Base-by-base conservation (phyloP, 345 rosid genomes). In the Populus simonii region DNA sequence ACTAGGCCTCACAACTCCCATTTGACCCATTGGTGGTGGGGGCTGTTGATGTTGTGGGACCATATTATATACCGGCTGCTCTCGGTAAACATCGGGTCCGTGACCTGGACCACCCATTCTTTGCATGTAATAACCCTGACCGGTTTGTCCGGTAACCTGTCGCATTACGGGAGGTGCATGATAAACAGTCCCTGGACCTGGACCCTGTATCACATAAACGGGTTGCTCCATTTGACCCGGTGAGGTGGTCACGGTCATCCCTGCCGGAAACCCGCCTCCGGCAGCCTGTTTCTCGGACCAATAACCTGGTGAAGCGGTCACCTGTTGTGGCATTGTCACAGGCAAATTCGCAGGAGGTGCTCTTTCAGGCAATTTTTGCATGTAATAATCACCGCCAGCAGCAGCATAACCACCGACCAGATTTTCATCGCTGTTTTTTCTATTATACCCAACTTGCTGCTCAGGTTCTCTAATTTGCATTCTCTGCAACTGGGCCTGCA, bases 51-150 rank as follows among this genome's bases (percentile, higher is more conserved):
- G 80, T 20, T 23, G 85, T 35, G 87, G 81, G 66, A 85, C 79
- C 82, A 92, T 25, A 84, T 84, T 90, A 86, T 88, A 92, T 11
- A 89, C n/a, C 63, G 80, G 89, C 35, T 86, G 96, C 36, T 94
- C 98, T 63, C 97, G 78, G 91, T 92, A 94, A 70, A 84, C 82
- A n/a, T 92, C 97, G 1, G 87, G 79, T 20, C 78, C 71, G 8
- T 16, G 62, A 15, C 63, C 72, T 7, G 38, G 85, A 27, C 63
- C 84, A 0, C 81, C 82, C 84, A 90, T 79, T 80, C 96, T 75
- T 74, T 91, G 98, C 76, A 89, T 63, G 83, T 92, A 95, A 77
- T 89, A 91, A 5, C 90, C 91, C 80, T 90, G 97, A 87, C 89
- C 85, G 6, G 81, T 68, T 85, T 87, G 93, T 51, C 89, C 89